Base-by-base conservation (phyloP, 148 eudicot species). In the Rhododendron kiyosumense region DNA sequence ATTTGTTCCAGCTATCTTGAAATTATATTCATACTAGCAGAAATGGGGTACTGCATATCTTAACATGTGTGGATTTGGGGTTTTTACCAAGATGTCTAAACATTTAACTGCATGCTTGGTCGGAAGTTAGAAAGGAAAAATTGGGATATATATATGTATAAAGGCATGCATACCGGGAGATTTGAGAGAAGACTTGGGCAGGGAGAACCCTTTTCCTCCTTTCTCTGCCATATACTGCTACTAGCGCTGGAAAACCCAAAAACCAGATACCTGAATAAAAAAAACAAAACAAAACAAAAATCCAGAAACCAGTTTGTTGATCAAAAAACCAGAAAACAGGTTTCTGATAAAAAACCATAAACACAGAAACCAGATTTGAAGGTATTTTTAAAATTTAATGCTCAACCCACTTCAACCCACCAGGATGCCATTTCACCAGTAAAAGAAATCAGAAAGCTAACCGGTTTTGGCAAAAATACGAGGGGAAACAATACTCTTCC, bases 121-220 rank as follows among this genome's bases (percentile, higher is more conserved):
- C 20, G 22, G 15, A 79, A 79, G 36, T 24, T 36, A 12, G 46
- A 48, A 46, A 48, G 36, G 28, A 26, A 49, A 26, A 79, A 12
- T 26, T 28, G 59, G 30, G 52, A 79, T 1, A 79, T 48, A 77
- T 18, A 38, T 17, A 38, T 17, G 28, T 22, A 77, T 7, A 76
- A 3, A 78, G n/a, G 49, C 1, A 79, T 46, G 30, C 36, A 57
- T 81, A 89, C 90, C 85, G 43, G 88, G 65, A 63, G 90, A 65
- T 67, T 85, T 87, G 57, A 84, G 85, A 84, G 88, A 80, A 82
- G 88, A 81, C 78, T 88, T 88, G 75, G 89, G 38, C 22, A 78
- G 11, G 4, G 85, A 77, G 73, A 63, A 78, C 48, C 90, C 90
- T 46, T 87, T 84, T 84, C 86, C 88, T 79, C 83, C 90, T 78